phyloP scores from a whole-genome alignment of 306 rosid species.

The Acacia confusa region DNA sequence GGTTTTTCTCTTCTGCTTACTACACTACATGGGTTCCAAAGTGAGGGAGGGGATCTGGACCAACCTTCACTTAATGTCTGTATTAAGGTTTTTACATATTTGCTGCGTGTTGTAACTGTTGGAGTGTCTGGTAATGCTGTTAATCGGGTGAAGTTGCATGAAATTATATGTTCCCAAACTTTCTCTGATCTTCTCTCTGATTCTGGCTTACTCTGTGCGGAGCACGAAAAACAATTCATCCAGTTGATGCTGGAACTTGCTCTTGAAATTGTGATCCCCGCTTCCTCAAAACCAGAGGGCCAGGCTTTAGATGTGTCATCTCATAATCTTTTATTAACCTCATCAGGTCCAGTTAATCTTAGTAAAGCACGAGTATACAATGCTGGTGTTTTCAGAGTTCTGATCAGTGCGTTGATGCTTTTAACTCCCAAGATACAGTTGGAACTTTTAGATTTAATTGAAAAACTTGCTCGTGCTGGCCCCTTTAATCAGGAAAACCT shows the following conservation, averaged over 20 bases:
- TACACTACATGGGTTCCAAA: slow-evolving; percentile 92
- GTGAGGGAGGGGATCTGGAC: slow-evolving; percentile 53
- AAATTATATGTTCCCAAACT: slow-evolving; percentile 81
- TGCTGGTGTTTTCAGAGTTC: slow-evolving; percentile 82
- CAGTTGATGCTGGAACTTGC: slow-evolving; percentile 91
- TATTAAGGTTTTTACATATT: slow-evolving; percentile 63
- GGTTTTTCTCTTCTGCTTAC: slow-evolving; percentile 98
- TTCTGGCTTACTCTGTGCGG: slow-evolving; percentile 90
- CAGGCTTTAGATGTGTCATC: slow-evolving; percentile 51
- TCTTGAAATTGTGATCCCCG: slow-evolving; percentile 87
- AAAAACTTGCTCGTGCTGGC: slow-evolving; percentile 79
- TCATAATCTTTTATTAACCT: slow-evolving; percentile 55
- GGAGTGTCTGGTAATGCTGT: slow-evolving; percentile 78
- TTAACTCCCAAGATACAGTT: slow-evolving; percentile 91
- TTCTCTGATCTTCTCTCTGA: slow-evolving; percentile 88
- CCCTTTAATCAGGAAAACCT: slow-evolving; percentile 90
- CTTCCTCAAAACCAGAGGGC: slow-evolving; percentile 70
- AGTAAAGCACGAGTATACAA: slow-evolving; percentile 77
- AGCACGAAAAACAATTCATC: slow-evolving; percentile 87
- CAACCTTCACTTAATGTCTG: slow-evolving; percentile 59
- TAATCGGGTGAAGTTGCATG: slow-evolving; percentile 79
- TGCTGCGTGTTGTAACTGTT: slow-evolving; percentile 82
- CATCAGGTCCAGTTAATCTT: slow-evolving; percentile 80
- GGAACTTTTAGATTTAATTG: slow-evolving; percentile 73
- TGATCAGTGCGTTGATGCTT: slow-evolving; percentile 75